Percentiles rank a stretch among this genome's conserved stretches.
These are phyloP conservation scores for Colletotrichum shisoi DNA, from an alignment of 2,329 filamentous ascomycete genomes.

Conservation along the genomic window DNA sequence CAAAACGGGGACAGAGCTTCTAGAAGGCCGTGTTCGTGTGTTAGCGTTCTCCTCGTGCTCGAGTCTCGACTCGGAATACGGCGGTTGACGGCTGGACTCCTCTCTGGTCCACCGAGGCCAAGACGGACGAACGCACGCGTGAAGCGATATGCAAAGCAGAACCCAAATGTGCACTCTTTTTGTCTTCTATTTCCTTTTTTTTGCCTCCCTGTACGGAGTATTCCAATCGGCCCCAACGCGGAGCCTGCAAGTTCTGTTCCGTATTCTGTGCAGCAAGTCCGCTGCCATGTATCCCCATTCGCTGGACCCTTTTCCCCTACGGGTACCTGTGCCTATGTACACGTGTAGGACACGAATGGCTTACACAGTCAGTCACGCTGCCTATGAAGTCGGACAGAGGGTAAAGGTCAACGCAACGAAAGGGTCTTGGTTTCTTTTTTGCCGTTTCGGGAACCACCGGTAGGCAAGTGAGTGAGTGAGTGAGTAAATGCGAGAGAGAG, in stretches of 20 bases:
- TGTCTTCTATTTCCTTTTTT: too few relatives aligned
- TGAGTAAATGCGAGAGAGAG: background rate
- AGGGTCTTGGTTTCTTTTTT: background rate
- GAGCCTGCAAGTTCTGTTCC: conserved; percentile 10
- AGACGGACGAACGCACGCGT: background rate
- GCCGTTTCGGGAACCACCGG: background rate
- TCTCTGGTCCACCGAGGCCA: conserved; percentile 4
- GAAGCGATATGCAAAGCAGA: conserved; percentile 6
- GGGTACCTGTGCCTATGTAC: background rate
- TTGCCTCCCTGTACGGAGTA: conserved; percentile 18
- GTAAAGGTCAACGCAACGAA: background rate
- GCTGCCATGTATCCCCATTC: background rate
- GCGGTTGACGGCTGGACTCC: background rate
- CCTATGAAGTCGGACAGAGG: background rate
- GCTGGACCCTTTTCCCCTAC: background rate
- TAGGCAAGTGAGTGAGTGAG: background rate
- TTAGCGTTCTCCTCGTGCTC: conserved; percentile 7
- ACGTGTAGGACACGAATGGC: conserved; percentile 4
- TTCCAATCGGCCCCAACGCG: conserved; percentile 3
- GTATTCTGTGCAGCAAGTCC: conserved; percentile 9
- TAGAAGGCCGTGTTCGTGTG: conserved; percentile 6
- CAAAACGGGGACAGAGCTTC: conserved; percentile 2
- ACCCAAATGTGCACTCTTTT: background rate
- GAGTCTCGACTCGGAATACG: background rate
- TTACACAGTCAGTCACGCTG: too few relatives aligned